These are phyloP conservation scores for Austroboletus novae-zelandiae DNA, from an alignment of 1,284 basidiomycete species.

Conservation along the genomic window DNA sequence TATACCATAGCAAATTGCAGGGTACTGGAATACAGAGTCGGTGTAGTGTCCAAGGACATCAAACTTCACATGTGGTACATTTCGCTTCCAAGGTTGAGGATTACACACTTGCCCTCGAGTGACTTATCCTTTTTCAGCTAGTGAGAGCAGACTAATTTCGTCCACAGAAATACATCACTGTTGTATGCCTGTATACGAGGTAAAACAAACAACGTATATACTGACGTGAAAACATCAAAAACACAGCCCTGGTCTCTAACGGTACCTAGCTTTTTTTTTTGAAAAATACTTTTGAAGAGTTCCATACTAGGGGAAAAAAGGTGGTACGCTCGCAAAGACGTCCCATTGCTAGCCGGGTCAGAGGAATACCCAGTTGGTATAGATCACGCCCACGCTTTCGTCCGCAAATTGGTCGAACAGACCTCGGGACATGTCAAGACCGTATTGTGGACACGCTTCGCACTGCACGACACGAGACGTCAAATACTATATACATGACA, in stretches of 20 bases:
- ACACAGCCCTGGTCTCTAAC: not conserved
- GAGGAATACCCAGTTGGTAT: constrained; percentile 54
- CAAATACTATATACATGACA: not conserved
- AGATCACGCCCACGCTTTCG: constrained; percentile 50
- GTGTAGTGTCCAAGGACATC: not conserved
- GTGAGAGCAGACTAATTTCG: not conserved
- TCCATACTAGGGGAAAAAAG: not conserved
- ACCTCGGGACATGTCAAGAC: constrained; percentile 76
- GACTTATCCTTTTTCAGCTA: too few relatives aligned
- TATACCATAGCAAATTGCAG: constrained; percentile 15
- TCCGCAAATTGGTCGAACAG: constrained; percentile 65
- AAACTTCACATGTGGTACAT: not conserved
- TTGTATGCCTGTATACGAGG: too few relatives aligned
- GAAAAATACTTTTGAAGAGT: not conserved
- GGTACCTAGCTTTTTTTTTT: too few relatives aligned
- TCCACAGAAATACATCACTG: not conserved
- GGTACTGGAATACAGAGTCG: not conserved
- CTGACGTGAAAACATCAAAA: not conserved
- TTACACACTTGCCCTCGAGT: too few relatives aligned
- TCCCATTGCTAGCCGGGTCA: too few relatives aligned
- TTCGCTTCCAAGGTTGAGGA: not conserved
- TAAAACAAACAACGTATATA: constrained; percentile 6
- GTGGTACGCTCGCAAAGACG: not conserved
- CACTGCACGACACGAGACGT: constrained; percentile 43
- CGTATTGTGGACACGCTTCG: constrained; percentile 67